phyloP scores from a whole-genome alignment of 805 yeast species.

The Lipomyces starkeyi region DNA sequence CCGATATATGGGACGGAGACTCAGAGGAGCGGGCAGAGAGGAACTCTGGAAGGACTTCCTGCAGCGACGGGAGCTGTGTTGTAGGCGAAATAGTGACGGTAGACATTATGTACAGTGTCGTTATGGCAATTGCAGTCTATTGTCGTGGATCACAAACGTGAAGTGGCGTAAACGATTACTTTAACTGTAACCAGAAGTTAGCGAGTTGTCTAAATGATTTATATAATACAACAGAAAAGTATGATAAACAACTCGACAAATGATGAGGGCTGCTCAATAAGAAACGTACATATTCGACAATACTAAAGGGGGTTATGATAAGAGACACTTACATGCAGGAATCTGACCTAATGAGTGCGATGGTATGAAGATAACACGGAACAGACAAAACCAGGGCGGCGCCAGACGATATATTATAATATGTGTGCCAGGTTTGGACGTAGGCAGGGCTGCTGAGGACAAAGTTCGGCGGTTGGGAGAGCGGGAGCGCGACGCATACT shows the following conservation, averaged over 20 bases:
- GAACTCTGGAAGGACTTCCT: conserved; percentile 36
- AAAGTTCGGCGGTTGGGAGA: neutral
- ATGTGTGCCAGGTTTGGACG: neutral
- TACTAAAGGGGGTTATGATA: neutral
- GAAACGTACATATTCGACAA: too few species aligned
- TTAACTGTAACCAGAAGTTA: neutral
- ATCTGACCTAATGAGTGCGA: neutral
- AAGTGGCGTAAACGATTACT: neutral
- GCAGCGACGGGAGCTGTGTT: conserved; percentile 33
- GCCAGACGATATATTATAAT: neutral
- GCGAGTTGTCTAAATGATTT: neutral
- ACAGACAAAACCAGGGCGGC: neutral
- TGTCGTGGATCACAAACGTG: neutral
- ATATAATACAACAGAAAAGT: too few species aligned
- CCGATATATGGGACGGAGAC: conserved; percentile 1
- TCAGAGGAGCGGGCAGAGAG: conserved; percentile 8
- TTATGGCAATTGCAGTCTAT: neutral
- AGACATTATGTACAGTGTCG: neutral
- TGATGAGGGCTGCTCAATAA: too few species aligned
- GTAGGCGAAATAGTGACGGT: conserved; percentile 17
- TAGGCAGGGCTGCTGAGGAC: neutral
- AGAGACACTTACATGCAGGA: neutral
- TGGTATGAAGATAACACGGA: neutral
- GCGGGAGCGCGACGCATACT: neutral
- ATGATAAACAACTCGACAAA: too few species aligned